Conservation (phyloP, 1,139 yeast species). For the Wickerhamomyces sp. region DNA sequence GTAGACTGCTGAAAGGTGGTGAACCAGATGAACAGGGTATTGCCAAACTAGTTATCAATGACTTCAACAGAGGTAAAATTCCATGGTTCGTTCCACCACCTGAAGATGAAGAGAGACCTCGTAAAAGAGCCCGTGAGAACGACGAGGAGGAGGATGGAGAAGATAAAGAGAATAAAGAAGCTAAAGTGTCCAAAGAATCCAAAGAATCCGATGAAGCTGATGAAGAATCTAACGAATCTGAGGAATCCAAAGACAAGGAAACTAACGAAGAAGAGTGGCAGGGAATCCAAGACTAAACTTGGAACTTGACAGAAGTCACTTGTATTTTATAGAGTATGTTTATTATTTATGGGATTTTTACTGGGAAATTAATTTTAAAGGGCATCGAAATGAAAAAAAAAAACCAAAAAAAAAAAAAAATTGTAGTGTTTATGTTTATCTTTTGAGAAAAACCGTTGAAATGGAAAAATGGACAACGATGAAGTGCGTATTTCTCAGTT, state of each 20-base stretch:
- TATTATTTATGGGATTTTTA: constrained; percentile 1
- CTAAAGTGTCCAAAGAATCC: constrained; percentile 7
- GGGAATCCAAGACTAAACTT: constrained; percentile 20
- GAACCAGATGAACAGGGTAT: constrained; percentile 96
- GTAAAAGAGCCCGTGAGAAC: constrained; percentile 34
- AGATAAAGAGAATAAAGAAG: constrained; percentile 9
- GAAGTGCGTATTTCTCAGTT: constrained; percentile 27
- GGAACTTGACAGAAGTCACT: background rate
- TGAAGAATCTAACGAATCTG: background rate
- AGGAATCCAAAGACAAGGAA: background rate
- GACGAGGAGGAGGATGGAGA: constrained; percentile 29
- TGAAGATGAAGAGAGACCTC: constrained; percentile 50
- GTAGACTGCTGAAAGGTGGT: constrained; percentile 92
- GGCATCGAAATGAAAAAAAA: too few relatives aligned
- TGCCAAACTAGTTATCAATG: constrained; percentile 85
- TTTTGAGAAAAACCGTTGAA: background rate
- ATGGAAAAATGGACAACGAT: constrained; percentile 24
- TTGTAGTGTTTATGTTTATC: background rate
- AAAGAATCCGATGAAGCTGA: constrained; percentile 7
- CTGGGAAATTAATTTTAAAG: background rate
- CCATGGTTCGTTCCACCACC: constrained; percentile 99
- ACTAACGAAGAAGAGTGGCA: constrained; percentile 19
- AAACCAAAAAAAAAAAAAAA: too few relatives aligned
- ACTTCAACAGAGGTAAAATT: constrained; percentile 93
- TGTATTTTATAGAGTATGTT: background rate